Evolutionary conservation across 192 early-diverging fungal genomes (phyloP).

Genomic region (Coemansia sp.): DNA sequence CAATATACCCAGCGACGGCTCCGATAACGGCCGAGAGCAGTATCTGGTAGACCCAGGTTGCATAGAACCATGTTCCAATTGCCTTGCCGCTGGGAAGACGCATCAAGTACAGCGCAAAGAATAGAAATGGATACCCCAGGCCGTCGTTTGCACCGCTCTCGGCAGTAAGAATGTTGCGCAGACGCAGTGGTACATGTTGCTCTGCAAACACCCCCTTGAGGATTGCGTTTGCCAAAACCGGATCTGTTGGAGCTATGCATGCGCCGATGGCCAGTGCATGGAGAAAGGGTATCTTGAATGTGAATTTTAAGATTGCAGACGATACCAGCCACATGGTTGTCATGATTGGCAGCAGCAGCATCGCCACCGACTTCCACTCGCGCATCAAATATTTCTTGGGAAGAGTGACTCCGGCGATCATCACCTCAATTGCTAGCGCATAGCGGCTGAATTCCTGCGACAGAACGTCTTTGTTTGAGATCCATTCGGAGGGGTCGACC

Average conservation of each 20-base stretch:
- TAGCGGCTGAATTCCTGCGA: constrained; percentile 74
- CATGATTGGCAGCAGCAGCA: constrained; percentile 82
- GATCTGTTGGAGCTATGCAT: constrained; percentile 90
- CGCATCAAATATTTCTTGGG: constrained; percentile 75
- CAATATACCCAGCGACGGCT: constrained; percentile 64
- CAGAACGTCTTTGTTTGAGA: constrained; percentile 53
- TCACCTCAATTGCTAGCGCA: constrained; percentile 80
- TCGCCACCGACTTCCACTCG: constrained; percentile 64
- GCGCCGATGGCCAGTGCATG: constrained; percentile 77
- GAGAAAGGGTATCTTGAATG: constrained; percentile 57
- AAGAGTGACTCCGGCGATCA: constrained; percentile 80
- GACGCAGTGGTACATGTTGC: constrained; percentile 69
- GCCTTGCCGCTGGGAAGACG: constrained; percentile 59
- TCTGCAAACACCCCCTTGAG: constrained; percentile 94
- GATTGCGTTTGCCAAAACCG: constrained; percentile 91
- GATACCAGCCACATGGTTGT: constrained; percentile 75
- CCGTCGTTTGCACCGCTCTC: constrained; percentile 91
- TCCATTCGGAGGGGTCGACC: constrained; percentile 67
- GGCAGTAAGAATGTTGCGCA: constrained; percentile 72
- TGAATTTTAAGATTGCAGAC: constrained; percentile 65
- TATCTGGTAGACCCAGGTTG: constrained; percentile 79
- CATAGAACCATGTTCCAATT: constrained; percentile 77
- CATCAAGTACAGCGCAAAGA: constrained; percentile 72
- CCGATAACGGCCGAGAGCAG: constrained; percentile 71
- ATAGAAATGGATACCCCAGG: constrained; percentile 82